phyloP scores from a whole-genome alignment of 441 rosid genomes.

The Arabidopsis lyrata region DNA sequence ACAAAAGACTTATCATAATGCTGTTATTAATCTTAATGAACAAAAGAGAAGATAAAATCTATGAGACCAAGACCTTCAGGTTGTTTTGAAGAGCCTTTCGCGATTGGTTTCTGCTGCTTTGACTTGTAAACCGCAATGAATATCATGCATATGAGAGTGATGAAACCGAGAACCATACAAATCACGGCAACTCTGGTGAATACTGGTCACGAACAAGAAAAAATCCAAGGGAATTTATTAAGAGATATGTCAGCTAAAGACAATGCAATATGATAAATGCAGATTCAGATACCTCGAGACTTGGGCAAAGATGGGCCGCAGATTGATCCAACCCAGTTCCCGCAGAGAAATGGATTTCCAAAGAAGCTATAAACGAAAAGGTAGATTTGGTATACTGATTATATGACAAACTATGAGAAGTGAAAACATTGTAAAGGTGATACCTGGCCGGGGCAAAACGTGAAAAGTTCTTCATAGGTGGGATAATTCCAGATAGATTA shows the following conservation, averaged over 20 bases:
- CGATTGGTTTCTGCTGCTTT: conserved; percentile 52
- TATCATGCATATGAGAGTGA: conserved; percentile 59
- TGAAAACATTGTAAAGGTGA: neutral
- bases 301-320: conserved; percentile 65
- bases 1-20: neutral
- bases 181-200: conserved; percentile 65
- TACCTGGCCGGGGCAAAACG: conserved; percentile 78
- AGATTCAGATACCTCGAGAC: conserved; percentile 56
- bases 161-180: conserved; percentile 71
- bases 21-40: neutral
- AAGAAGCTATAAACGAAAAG: conserved; percentile 56
- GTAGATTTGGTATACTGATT: neutral
- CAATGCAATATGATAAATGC: neutral
- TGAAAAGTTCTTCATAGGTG: conserved; percentile 68
- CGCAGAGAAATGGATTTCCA: conserved; percentile 83
- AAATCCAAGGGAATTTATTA: neutral
- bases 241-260: neutral
- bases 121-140: conserved; percentile 71
- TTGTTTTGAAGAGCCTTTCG: conserved; percentile 46
- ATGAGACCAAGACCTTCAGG: conserved; percentile 50
- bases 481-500: conserved; percentile 81
- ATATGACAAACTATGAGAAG: neutral
- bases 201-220: conserved; percentile 46
- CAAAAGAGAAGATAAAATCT: neutral
- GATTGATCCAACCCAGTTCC: conserved; percentile 83